Conservation (phyloP, 257 asterid genomes). For the Osmanthus fragrans region DNA sequence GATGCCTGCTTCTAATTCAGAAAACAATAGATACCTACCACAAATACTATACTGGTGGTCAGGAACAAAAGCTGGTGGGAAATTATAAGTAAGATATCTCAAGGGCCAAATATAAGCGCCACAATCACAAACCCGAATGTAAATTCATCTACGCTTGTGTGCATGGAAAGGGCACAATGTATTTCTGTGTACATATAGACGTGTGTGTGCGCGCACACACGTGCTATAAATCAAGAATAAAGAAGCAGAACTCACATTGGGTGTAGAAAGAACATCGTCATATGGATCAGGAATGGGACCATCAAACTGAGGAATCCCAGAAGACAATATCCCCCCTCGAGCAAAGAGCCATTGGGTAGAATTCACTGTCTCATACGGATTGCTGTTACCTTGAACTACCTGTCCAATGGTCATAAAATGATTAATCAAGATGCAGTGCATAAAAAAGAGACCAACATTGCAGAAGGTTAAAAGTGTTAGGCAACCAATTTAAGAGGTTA, state of each 20-base stretch:
- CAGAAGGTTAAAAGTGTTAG: neutral
- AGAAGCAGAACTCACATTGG: constrained; percentile 59
- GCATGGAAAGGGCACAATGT: neutral
- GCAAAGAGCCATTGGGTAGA: constrained; percentile 27
- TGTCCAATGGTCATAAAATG: neutral
- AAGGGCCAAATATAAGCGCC: neutral
- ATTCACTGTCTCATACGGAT: neutral
- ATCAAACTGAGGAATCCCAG: constrained; percentile 70
- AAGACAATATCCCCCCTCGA: constrained; percentile 34
- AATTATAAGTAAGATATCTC: neutral
- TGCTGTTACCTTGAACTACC: neutral
- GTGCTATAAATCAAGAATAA: constrained; percentile 5
- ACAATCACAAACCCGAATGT: neutral
- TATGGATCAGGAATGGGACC: constrained; percentile 89
- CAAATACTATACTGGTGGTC: neutral
- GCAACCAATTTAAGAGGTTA: neutral
- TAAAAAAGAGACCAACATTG: neutral
- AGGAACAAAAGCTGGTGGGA: neutral
- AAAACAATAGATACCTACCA: neutral
- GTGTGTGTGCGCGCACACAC: neutral
- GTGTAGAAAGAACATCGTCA: constrained; percentile 84
- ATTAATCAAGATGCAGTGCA: neutral
- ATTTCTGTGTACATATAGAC: neutral
- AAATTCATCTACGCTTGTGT: neutral
- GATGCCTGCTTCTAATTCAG: neutral